Percentiles rank a stretch among this genome's conserved stretches.
Conservation (phyloP, 306 rosid genomes). For the Alnus glutinosa region DNA sequence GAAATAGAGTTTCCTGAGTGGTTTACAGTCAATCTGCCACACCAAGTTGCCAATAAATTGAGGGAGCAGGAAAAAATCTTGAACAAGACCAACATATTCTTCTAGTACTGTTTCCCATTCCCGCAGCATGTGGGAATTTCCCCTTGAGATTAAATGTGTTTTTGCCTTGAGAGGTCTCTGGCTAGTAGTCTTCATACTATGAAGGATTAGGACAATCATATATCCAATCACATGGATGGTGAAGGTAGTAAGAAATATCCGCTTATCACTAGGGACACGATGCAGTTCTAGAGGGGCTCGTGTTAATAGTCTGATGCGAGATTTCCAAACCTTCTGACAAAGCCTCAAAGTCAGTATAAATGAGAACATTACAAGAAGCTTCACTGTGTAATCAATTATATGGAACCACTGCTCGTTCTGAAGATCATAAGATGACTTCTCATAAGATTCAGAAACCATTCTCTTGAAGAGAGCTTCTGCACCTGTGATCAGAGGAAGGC, state of each 20-base stretch:
- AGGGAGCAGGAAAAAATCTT: conserved; percentile 87
- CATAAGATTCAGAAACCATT: conserved; percentile 48
- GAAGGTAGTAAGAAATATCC: conserved; percentile 54
- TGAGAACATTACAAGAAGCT: conserved; percentile 69
- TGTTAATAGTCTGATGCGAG: conserved; percentile 63
- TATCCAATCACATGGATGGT: conserved; percentile 61
- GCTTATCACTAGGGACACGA: conserved; percentile 65
- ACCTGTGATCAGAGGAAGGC: conserved; percentile 77
- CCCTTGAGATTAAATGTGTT: conserved; percentile 21
- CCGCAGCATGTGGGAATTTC: conserved; percentile 34
- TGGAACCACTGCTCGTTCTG: conserved; percentile 57
- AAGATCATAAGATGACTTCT: conserved; percentile 47
- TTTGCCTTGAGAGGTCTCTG: conserved; percentile 40
- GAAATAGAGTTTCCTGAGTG: conserved; percentile 76
- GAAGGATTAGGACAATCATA: conserved; percentile 52
- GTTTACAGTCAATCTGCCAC: conserved; percentile 77
- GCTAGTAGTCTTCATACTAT: conserved; percentile 38
- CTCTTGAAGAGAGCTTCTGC: conserved; percentile 85
- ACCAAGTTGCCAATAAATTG: conserved; percentile 79
- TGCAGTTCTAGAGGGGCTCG: conserved; percentile 60
- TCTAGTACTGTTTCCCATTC: conserved; percentile 69
- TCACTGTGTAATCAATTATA: conserved; percentile 68
- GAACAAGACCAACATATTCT: conserved; percentile 83
- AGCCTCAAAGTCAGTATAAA: conserved; percentile 76
- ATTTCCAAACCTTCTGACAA: conserved; percentile 91